A percentile compares a stretch with the other conserved stretches of the same genome.
phyloP scores from a whole-genome alignment of 2,329 filamentous ascomycete genomes.

The Epicoccum sorghinum region DNA sequence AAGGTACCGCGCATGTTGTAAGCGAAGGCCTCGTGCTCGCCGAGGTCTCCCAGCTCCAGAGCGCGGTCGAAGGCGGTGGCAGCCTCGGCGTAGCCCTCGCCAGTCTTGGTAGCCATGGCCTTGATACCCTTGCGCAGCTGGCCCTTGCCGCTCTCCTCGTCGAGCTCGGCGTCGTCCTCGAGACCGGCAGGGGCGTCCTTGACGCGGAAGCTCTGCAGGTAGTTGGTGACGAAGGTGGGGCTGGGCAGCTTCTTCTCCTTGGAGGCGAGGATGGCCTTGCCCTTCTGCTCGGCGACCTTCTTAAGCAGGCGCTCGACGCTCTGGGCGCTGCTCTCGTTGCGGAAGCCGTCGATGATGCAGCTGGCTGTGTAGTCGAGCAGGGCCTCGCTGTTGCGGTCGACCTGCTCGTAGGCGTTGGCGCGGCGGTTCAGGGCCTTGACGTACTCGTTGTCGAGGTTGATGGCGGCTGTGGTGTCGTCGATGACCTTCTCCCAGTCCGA shows the following conservation, averaged over 20 bases:
- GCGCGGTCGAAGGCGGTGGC: slow-evolving; percentile 86
- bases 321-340: slow-evolving; percentile 85
- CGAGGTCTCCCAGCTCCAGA: slow-evolving; percentile 79
- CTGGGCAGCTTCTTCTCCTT: slow-evolving; percentile 89
- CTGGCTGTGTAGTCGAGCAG: slow-evolving; percentile 97
- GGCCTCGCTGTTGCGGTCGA: slow-evolving; percentile 88
- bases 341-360: slow-evolving; percentile 98
- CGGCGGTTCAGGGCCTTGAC: slow-evolving; percentile 97
- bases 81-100: slow-evolving; percentile 89
- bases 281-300: slow-evolving; percentile 95
- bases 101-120: slow-evolving; percentile 83
- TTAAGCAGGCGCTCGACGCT: slow-evolving; percentile 92
- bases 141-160: slow-evolving; percentile 79
- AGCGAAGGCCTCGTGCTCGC: slow-evolving; percentile 83
- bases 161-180: slow-evolving; percentile 78
- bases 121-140: slow-evolving; percentile 84
- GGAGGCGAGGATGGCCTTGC: slow-evolving; percentile 80
- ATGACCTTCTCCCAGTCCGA: slow-evolving; percentile 95
- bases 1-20: slow-evolving; percentile 98
- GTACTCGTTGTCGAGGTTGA: slow-evolving; percentile 92
- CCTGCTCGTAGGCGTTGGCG: slow-evolving; percentile 94
- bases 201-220: slow-evolving; percentile 95
- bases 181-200: slow-evolving; percentile 80
- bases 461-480: slow-evolving; percentile 93
- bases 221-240: slow-evolving; percentile 97